Evolutionary conservation across 257 asterid genomes (phyloP).

Genomic region (Solanum clarkiae): DNA sequence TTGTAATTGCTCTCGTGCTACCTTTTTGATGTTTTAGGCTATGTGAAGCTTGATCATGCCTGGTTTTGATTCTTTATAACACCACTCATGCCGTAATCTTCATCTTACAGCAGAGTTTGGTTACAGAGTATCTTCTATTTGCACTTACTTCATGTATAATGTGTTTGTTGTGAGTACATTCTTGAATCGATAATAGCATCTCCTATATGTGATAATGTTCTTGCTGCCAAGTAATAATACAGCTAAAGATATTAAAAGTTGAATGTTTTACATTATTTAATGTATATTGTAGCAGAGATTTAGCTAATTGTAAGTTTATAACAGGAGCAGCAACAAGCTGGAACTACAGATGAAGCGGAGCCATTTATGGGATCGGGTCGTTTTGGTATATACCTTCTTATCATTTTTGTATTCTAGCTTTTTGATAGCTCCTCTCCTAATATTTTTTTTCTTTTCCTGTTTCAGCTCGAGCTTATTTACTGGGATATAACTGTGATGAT

Average conservation of each 20-base stretch:
- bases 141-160: background rate
- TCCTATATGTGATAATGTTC: background rate
- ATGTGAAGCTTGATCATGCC: background rate
- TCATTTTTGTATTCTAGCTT: background rate
- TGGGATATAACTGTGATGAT: conserved; percentile 80
- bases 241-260: background rate
- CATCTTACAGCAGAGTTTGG: background rate
- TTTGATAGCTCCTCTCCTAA: background rate
- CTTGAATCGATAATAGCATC: background rate
- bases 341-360: conserved; percentile 74
- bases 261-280: background rate
- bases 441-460: background rate
- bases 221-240: background rate
- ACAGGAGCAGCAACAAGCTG: conserved; percentile 73
- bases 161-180: background rate
- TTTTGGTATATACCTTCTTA: conserved; percentile 41
- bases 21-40: background rate
- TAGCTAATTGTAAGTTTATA: background rate
- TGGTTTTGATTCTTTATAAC: background rate
- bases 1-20: background rate
- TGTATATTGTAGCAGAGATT: background rate
- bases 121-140: background rate
- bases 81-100: too few relatives aligned
- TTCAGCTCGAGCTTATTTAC: conserved; percentile 80
- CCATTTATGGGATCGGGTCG: conserved; percentile 97